Conservation (phyloP, 2,329 filamentous ascomycete genomes). For the Penicillium glabrum region DNA sequence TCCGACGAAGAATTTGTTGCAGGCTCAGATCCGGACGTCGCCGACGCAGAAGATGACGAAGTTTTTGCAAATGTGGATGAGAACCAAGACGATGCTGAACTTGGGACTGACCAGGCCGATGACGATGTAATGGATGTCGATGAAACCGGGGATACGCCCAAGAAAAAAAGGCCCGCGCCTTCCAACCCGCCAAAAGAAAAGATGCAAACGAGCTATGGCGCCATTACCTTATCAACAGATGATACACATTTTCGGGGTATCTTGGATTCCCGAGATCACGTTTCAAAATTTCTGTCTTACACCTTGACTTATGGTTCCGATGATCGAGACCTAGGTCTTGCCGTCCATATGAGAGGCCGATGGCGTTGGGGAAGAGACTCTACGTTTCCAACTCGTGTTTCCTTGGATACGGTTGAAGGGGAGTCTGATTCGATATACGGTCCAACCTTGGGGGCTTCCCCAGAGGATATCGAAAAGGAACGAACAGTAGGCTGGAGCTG, state of each 20-base stretch:
- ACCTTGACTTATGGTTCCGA: slow-evolving; percentile 53
- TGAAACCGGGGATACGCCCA: not conserved
- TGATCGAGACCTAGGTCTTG: slow-evolving; percentile 49
- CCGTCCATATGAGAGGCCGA: slow-evolving; percentile 49
- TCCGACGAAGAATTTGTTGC: slow-evolving; percentile 39
- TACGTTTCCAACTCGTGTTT: slow-evolving; percentile 51
- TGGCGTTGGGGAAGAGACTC: slow-evolving; percentile 51
- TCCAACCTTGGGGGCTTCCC: slow-evolving; percentile 44
- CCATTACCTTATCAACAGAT: slow-evolving; percentile 15
- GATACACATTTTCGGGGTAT: slow-evolving; percentile 40
- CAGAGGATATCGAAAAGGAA: slow-evolving; percentile 46
- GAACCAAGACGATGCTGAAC: slow-evolving; percentile 15
- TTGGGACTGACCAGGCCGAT: slow-evolving; percentile 10
- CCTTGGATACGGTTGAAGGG: slow-evolving; percentile 29
- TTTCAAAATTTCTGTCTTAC: slow-evolving; percentile 47
- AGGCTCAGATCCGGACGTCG: slow-evolving; percentile 16
- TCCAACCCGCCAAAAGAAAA: slow-evolving; percentile 12
- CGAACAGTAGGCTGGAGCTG: slow-evolving; percentile 52
- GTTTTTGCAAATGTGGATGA: slow-evolving; percentile 20
- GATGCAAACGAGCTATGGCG: slow-evolving; percentile 14
- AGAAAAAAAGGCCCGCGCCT: slow-evolving; percentile 8
- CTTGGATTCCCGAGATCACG: slow-evolving; percentile 34
- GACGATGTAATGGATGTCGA: slow-evolving; percentile 19
- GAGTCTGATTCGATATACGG: slow-evolving; percentile 40
- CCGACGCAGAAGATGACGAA: slow-evolving; percentile 19